Evolutionary conservation across 768 basidiomycete genomes (phyloP), one percentile per base, ranked within the genome.

Genomic region (Tylopilus vinaceipallidus): DNA sequence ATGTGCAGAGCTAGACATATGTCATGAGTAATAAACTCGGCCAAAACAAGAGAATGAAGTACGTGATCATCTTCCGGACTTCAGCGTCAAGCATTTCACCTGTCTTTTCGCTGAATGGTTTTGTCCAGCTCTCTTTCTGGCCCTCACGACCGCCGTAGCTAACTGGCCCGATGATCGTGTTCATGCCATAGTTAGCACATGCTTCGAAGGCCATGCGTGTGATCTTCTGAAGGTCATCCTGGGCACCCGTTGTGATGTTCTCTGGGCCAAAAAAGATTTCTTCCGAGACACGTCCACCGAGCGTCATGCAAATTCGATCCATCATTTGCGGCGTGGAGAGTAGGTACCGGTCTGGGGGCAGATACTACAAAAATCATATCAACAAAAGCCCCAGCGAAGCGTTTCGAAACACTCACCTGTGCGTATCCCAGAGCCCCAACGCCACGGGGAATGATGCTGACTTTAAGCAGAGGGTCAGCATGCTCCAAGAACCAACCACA

Each of bases 401-500:
- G 45, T 29, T 46, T 45, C 45, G 29, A 8, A 22, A 27, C 7
- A 65, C 73, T 58, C 58, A 89, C 91, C 78, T 94, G 94, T 37
- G 95, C 95, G 69, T 98, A 99, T 40, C 95, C 95, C 34, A 99
- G 76, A 20, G 95, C 93, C 30, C 95, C 97, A 42, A 91, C 86
- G 45, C 97, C 97, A 58, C 95, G 83, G 35, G 97, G 97, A 54
- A 99, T 98, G 68, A 99, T 99, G 70, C 91, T 95, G 50, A 99
- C 97, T 71, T 99, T 98, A 55, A 98, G 81, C 41, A 98, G 72
- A 32, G 95, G 95, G 64, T 98, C 94, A 37, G 97, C 97, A 56
- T 95, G 91, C 71, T 98, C 93, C 58, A 99, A 74, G 79, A 90
- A 98, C 97, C 97, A 99, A 4, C 97, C 97, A 62, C 91, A 95